A percentile compares a stretch with the other conserved stretches of the same genome.
Conservation (phyloP, 1,284 basidiomycete genomes). For the Chalciporus sp. region DNA sequence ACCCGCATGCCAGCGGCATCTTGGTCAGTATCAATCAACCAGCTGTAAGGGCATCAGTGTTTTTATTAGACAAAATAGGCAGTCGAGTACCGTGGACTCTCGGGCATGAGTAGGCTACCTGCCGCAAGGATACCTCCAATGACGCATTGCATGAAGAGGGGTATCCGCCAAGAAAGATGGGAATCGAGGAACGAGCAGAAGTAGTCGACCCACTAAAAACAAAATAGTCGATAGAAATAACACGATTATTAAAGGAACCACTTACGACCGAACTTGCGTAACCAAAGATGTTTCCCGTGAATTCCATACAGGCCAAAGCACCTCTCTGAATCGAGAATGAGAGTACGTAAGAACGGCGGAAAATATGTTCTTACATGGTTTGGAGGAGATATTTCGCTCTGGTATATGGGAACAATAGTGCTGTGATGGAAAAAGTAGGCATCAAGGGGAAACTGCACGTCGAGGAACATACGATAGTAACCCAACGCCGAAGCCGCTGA, state of each 20-base stretch:
- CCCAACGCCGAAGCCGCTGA: conserved; percentile 94
- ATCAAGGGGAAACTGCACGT: not conserved
- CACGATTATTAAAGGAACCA: conserved; percentile 11
- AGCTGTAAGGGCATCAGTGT: conserved; percentile 48
- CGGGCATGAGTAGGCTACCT: conserved; percentile 88
- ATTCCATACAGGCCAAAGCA: conserved; percentile 94
- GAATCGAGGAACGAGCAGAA: conserved; percentile 88
- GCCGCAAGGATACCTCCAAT: conserved; percentile 84
- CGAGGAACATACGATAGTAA: conserved; percentile 75
- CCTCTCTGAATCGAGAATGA: conserved; percentile 61
- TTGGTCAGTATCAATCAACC: conserved; percentile 89
- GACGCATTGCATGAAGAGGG: conserved; percentile 85
- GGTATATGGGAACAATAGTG: conserved; percentile 97
- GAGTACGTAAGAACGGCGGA: not conserved
- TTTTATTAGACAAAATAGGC: not conserved
- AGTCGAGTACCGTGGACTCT: conserved; percentile 77
- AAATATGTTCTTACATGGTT: conserved; percentile 67
- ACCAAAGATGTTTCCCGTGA: conserved; percentile 92
- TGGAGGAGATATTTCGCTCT: conserved; percentile 95
- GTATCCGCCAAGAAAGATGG: conserved; percentile 82
- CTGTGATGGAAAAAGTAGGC: conserved; percentile 39
- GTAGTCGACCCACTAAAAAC: conserved; percentile 88
- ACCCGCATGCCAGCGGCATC: conserved; percentile 88
- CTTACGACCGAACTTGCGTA: conserved; percentile 93
- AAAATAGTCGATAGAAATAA: not conserved